A percentile compares a stretch with the other conserved stretches of the same genome.
phyloP scores from a whole-genome alignment of 2,329 filamentous ascomycete species.

The Fusarium illudens region DNA sequence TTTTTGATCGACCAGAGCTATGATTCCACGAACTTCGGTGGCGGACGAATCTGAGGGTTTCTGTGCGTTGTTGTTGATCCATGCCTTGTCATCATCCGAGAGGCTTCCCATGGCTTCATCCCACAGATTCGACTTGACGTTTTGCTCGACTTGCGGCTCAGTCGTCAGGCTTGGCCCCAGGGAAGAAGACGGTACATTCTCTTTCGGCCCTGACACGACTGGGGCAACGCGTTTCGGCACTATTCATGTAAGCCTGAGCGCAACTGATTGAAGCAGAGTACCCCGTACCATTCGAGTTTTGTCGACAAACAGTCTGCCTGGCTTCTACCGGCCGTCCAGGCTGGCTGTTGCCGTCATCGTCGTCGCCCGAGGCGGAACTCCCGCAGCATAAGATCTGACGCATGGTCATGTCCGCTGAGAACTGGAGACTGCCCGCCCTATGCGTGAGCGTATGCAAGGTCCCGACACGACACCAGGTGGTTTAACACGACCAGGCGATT shows the following conservation, averaged over 20 bases:
- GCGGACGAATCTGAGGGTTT: not conserved
- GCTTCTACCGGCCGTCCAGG: not conserved
- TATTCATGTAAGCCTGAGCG: not conserved
- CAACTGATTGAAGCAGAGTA: not conserved
- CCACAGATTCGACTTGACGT: not conserved
- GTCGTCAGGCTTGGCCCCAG: not conserved
- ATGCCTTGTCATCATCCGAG: not conserved
- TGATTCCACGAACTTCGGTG: not conserved
- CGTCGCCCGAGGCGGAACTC: not conserved
- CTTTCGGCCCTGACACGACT: not conserved
- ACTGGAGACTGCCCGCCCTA: too few species aligned
- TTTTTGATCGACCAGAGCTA: not conserved
- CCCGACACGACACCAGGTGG: too few species aligned
- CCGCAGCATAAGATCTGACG: not conserved
- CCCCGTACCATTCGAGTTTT: not conserved
- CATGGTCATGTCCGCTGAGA: not conserved
- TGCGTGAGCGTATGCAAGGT: too few species aligned
- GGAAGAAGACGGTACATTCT: not conserved
- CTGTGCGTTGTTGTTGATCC: not conserved
- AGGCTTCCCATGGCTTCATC: not conserved
- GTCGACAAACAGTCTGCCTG: not conserved
- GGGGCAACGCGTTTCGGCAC: not conserved
- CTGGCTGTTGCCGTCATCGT: not conserved
- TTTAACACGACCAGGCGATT: too few species aligned
- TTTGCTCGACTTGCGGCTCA: not conserved